Percentiles rank a stretch among this genome's conserved stretches.
Evolutionary conservation across 1,284 basidiomycete genomes (phyloP).

Genomic region (Wallemia ichthyophaga): DNA sequence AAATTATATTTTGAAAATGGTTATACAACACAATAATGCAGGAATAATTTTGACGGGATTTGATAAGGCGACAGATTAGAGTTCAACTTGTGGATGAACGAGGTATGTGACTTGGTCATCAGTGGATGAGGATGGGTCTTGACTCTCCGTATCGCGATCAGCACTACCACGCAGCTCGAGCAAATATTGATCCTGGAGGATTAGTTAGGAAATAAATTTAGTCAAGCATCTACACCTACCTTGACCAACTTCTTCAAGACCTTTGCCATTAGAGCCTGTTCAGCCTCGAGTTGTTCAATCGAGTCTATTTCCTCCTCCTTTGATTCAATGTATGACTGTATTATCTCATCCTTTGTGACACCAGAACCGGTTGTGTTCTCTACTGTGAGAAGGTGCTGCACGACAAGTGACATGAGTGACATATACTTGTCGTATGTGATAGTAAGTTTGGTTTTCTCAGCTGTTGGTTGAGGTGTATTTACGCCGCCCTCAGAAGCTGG

Average conservation of each 20-base stretch:
- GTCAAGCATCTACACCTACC: slow-evolving; percentile 20
- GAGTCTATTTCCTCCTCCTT: slow-evolving; percentile 56
- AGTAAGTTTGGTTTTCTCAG: slow-evolving; percentile 41
- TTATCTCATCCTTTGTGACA: slow-evolving; percentile 58
- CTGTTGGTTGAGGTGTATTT: slow-evolving; percentile 9
- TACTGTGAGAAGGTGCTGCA: slow-evolving; percentile 45
- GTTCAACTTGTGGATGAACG: background rate
- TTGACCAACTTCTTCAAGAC: slow-evolving; percentile 68
- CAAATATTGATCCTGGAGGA: slow-evolving; percentile 44
- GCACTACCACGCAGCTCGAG: slow-evolving; percentile 37
- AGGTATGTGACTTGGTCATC: background rate
- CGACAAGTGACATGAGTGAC: slow-evolving; percentile 58
- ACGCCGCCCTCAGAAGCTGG: background rate
- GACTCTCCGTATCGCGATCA: background rate
- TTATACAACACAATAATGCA: background rate
- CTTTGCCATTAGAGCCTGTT: slow-evolving; percentile 68
- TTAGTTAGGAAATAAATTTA: background rate
- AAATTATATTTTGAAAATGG: background rate
- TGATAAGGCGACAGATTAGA: background rate
- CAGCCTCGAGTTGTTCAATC: slow-evolving; percentile 67
- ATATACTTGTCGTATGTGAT: slow-evolving; percentile 91
- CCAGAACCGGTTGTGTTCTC: slow-evolving; percentile 51
- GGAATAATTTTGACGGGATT: background rate
- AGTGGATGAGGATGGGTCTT: background rate
- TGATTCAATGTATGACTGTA: slow-evolving; percentile 85